Evolutionary conservation across 805 yeast genomes (phyloP), one percentile per base, ranked within the genome.

Genomic region (Blastobotrys parvus): DNA sequence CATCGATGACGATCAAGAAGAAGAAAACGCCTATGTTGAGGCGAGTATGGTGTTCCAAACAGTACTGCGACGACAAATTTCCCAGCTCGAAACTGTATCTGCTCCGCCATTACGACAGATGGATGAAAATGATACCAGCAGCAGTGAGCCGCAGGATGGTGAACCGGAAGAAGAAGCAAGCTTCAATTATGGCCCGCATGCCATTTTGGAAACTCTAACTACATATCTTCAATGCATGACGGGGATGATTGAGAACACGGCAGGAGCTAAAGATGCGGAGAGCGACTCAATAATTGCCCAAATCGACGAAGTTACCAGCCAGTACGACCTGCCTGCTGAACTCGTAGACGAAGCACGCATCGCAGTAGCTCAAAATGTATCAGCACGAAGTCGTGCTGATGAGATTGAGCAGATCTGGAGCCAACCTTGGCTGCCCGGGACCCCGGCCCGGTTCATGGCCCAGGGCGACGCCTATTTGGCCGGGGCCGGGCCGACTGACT

Each of bases 401-500:
- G 41, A 21, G 29, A 5, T 3, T 18, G 13, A 13, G 20, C 15
- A 8, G 15, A 29, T 44, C 3, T 44, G 48, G 50, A 8, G 32
- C 3, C 21, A 22, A 17, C 21, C 37, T 4, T 34, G 38, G 23
- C 48, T 46, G 23, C 50, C 50, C 4, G 32, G 17, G 16, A 45
- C 47, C 13, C 35, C 45, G 6, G 52, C 46, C 16, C 39, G 54
- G 31, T 47, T 38, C 36, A 44, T 56, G 33, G 50, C 57, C 22
- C 56, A 54, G 42, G 54, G 58, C 13, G 59, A 56, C 25, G 42
- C 50, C 33, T 50, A 48, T 35, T 41, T 58, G 19, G 56, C 53
- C 23, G 37, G 46, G 4, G 44, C 41, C 39, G 45, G 23, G 16
- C 32, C 13, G 11, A 38, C 13, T 21, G 47, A 49, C 3, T 54